phyloP scores from a whole-genome alignment of 192 early-diverging fungal species.

The Gonapodya sp. region DNA sequence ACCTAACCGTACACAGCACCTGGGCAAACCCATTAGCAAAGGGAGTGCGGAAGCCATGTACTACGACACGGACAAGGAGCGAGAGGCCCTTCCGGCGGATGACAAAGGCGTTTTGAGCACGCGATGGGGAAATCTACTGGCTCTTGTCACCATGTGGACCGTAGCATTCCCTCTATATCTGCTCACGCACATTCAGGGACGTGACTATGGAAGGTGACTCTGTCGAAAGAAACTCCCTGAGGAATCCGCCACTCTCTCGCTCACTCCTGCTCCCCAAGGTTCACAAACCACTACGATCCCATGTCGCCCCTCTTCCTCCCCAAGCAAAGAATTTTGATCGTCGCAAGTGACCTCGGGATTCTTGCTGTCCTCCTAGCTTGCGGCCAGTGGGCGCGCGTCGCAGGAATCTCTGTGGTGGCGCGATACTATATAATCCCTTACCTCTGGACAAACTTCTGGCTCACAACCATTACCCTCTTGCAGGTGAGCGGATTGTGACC shows the following conservation, averaged over 20 bases:
- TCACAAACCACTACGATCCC: conserved; percentile 74
- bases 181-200: conserved; percentile 15
- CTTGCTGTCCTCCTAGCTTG: conserved; percentile 40
- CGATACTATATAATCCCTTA: conserved; percentile 90
- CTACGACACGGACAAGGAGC: conserved; percentile 23
- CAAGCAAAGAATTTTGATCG: conserved; percentile 38
- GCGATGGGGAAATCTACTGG: conserved; percentile 54
- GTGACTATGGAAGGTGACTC: conserved; percentile 34
- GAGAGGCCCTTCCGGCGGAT: conserved; percentile 19
- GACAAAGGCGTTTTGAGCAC: conserved; percentile 58
- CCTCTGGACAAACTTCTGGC: conserved; percentile 85
- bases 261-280: no score
- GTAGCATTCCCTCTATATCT: conserved; percentile 89
- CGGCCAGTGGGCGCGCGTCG: conserved; percentile 35
- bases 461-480: conserved; percentile 86
- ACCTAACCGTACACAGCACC: conserved; percentile 50
- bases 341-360: conserved; percentile 68
- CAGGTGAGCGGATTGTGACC: background rate
- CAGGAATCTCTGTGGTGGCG: conserved; percentile 48
- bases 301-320: conserved; percentile 70
- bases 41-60: conserved; percentile 32
- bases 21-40: conserved; percentile 19
- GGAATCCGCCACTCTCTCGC: no score
- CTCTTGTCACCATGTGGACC: conserved; percentile 56
- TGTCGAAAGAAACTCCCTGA: no score